These are phyloP conservation scores for Stramenopiles sp. DNA, from an alignment of 352 stramenopile species.

Conservation along the genomic window DNA sequence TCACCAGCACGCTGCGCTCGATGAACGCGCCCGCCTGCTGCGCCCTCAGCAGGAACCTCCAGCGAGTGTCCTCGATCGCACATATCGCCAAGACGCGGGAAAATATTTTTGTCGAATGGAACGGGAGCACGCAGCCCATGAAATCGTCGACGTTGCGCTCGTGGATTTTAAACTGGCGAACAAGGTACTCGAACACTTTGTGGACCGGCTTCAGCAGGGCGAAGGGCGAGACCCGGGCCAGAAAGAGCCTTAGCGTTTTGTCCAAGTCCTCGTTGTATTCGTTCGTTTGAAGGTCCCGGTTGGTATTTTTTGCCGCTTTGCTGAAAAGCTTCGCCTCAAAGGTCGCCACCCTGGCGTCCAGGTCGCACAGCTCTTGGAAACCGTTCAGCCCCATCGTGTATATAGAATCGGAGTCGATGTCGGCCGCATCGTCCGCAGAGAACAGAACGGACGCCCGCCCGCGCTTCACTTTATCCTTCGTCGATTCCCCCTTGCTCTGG, in stretches of 20 bases:
- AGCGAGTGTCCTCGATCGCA: slow-evolving; percentile 22
- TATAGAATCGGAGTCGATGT: neutral
- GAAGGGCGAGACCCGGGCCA: slow-evolving; percentile 54
- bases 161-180: slow-evolving; percentile 60
- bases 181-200: slow-evolving; percentile 64
- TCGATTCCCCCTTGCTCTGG: neutral
- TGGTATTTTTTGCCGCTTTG: slow-evolving; percentile 32
- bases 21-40: neutral
- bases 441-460: neutral
- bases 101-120: slow-evolving; percentile 59
- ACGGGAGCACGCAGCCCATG: slow-evolving; percentile 50
- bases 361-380: neutral
- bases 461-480: neutral
- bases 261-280: slow-evolving; percentile 42
- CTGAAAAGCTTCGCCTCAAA: slow-evolving; percentile 25
- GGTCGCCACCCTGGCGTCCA: neutral
- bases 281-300: slow-evolving; percentile 40
- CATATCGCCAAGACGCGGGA: slow-evolving; percentile 44
- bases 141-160: slow-evolving; percentile 55
- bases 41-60: slow-evolving; percentile 14
- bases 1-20: neutral
- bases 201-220: slow-evolving; percentile 48
- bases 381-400: neutral
- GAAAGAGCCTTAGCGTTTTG: slow-evolving; percentile 36
- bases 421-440: neutral